Evolutionary conservation across 495 filamentous ascomycete genomes (phyloP).

Genomic region (Trichoderma parareesei): DNA sequence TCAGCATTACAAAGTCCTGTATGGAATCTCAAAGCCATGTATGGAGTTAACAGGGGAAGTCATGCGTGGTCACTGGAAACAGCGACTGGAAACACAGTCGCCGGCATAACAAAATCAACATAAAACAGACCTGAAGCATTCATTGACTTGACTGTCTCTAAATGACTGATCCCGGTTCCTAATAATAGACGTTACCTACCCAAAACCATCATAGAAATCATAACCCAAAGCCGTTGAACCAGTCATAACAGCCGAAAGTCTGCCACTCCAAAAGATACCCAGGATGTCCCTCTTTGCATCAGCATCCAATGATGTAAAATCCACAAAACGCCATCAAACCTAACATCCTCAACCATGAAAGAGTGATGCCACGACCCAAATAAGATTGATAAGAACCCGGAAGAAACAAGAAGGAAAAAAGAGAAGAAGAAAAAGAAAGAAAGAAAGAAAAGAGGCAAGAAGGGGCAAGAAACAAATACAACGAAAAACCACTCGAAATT

Average conservation of each 20-base stretch:
- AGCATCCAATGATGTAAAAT: neutral
- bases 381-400: neutral
- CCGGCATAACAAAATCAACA: neutral
- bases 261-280: too few species aligned
- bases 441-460: neutral
- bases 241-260: too few species aligned
- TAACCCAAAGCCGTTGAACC: neutral
- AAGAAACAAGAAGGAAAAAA: neutral
- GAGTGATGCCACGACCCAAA: neutral
- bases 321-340: neutral
- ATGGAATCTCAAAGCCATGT: too few species aligned
- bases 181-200: too few species aligned
- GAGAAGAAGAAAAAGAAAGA: constrained; percentile 1
- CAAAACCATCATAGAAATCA: neutral
- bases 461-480: neutral
- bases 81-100: neutral
- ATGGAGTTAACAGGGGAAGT: too few species aligned
- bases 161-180: neutral
- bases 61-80: neutral
- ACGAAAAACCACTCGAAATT: neutral
- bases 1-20: too few species aligned
- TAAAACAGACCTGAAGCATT: neutral
- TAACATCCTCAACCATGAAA: too few species aligned
- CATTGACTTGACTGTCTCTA: constrained; percentile 7
- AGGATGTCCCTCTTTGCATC: too few species aligned